Evolutionary conservation across 2,329 filamentous ascomycete species (phyloP).

Genomic region (Tolypocladium pustulatum): DNA sequence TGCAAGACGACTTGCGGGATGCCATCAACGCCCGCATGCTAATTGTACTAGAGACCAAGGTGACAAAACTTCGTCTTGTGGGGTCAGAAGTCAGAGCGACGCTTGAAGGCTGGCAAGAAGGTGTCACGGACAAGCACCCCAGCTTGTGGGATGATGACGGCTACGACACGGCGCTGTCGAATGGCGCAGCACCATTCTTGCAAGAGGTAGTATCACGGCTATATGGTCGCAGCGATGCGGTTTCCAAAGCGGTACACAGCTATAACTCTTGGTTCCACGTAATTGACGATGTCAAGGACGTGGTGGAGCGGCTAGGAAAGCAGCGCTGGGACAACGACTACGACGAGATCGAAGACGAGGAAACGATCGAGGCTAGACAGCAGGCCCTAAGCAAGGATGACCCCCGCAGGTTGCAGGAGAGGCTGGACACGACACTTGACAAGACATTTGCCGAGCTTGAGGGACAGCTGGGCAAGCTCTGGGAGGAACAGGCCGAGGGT

Average conservation of each 20-base stretch:
- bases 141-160: conserved; percentile 59
- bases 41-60: conserved; percentile 51
- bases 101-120: conserved; percentile 49
- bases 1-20: conserved; percentile 58
- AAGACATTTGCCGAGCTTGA: conserved; percentile 50
- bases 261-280: conserved; percentile 67
- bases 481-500: conserved; percentile 33
- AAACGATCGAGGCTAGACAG: conserved; percentile 56
- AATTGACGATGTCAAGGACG: conserved; percentile 54
- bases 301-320: conserved; percentile 54
- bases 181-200: conserved; percentile 59
- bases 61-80: conserved; percentile 53
- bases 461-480: conserved; percentile 39
- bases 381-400: conserved; percentile 63
- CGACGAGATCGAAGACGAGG: conserved; percentile 64
- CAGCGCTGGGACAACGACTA: conserved; percentile 69
- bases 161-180: conserved; percentile 53
- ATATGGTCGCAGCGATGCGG: conserved; percentile 59
- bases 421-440: conserved; percentile 44
- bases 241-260: conserved; percentile 48
- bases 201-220: conserved; percentile 57
- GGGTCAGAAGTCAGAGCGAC: conserved; percentile 52
- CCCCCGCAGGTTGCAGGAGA: conserved; percentile 49
- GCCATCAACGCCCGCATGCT: conserved; percentile 60
- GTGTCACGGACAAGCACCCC: conserved; percentile 35